These are phyloP conservation scores for Plasmopara viticola DNA, from an alignment of 352 stramenopile species.

Conservation along the genomic window DNA sequence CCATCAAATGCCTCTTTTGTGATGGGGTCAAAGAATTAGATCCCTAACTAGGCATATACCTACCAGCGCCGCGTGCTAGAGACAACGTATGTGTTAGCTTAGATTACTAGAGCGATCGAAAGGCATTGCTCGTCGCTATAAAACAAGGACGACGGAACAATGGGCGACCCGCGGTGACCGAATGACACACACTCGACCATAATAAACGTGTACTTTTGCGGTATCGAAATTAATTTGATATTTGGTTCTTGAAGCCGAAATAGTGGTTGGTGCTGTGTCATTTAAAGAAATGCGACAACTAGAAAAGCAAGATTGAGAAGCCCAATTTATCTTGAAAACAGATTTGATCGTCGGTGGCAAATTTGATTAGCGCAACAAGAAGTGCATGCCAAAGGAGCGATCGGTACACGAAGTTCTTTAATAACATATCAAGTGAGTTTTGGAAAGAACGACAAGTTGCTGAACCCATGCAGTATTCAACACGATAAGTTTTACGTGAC, in stretches of 20 bases:
- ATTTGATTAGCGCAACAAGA: constrained; percentile 40
- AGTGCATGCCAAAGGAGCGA: constrained; percentile 16
- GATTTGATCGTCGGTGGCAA: constrained; percentile 44
- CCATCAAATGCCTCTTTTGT: too few species aligned
- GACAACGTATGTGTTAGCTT: too few species aligned
- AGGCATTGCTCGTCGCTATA: constrained; percentile 31
- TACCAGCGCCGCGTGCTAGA: too few species aligned
- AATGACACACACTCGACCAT: constrained; percentile 37
- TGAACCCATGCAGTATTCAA: constrained; percentile 35
- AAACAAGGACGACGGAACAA: constrained; percentile 23
- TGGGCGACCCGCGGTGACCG: constrained; percentile 2
- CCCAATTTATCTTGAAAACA: constrained; percentile 42
- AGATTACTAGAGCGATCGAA: not conserved
- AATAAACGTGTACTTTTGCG: constrained; percentile 33
- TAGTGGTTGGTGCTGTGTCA: constrained; percentile 52
- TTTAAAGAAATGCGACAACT: constrained; percentile 53
- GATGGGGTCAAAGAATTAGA: too few species aligned
- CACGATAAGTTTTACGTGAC: constrained; percentile 49
- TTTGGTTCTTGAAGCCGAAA: constrained; percentile 53
- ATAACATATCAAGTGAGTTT: constrained; percentile 30
- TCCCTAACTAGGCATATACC: too few species aligned
- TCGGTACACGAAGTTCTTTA: constrained; percentile 35
- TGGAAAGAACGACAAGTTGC: constrained; percentile 41
- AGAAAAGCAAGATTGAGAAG: constrained; percentile 54
- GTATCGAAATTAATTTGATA: constrained; percentile 65